Evolutionary conservation across 768 basidiomycete genomes (phyloP), one percentile per base, ranked within the genome.

Genomic region (Kwoniella bestiolae): DNA sequence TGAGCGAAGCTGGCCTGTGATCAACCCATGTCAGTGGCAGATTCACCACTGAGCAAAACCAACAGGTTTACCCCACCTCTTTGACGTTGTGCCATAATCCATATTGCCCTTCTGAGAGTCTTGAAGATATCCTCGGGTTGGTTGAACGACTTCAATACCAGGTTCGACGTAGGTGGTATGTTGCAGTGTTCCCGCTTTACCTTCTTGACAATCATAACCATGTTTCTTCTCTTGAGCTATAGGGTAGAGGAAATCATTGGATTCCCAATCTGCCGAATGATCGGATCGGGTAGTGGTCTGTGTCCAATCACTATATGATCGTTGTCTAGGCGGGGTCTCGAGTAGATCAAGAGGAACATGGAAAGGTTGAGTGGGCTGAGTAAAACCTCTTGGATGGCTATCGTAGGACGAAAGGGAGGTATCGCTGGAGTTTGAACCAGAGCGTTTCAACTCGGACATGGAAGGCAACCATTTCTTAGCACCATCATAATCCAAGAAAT

Each of bases 401-500:
- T 65, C 56, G 32, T 14, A 35, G 4, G 63, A 65, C 6, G 16
- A 31, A 25, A 56, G 41, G 29, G 50, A 55, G 21, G 31, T 51
- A 25, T 55, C 53, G 35, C 67, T 68, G 4, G 73, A 71, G 53
- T 65, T 62, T 4, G 73, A 75, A 12, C 47, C 32, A 16, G 66
- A 63, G 47, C 74, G 71, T 31, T 64, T 55, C 3, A 72, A 31
- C 31, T 72, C 66, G 12, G 68, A 62, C 23, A 56, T 46, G 11
- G 71, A 52, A 38, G 74, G 71, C 16, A 75, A 44, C 71, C 71
- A 76, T 28, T 64, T 52, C 28, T 60, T 57, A 18, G 75, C 75
- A 16, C 75, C 75, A 53, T 77, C 75, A 41, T 77, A 77, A 23
- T 77, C 75, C 35, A 74, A 34, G 41, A 71, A 74, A 55, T 73